Evolutionary conservation across 1,284 basidiomycete genomes (phyloP).

Genomic region (Lignosus rhinocerotis): DNA sequence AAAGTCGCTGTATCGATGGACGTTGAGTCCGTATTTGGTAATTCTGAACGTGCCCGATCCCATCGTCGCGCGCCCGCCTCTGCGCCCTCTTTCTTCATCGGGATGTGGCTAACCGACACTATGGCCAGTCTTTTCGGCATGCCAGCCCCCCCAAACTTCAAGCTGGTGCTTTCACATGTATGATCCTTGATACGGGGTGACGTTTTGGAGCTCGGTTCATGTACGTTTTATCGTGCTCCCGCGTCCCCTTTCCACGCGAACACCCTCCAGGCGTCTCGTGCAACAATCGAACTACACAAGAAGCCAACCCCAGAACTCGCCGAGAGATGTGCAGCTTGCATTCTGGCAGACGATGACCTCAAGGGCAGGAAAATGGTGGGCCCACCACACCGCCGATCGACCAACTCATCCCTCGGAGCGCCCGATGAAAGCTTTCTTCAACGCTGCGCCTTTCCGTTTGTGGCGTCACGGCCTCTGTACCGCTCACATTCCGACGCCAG

Average conservation of each 20-base stretch:
- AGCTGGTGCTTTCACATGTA: slow-evolving; percentile 7
- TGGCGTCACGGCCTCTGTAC: not conserved
- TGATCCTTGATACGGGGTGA: slow-evolving; percentile 8
- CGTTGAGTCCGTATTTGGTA: slow-evolving; percentile 23
- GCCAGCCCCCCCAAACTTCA: not conserved
- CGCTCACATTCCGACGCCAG: not conserved
- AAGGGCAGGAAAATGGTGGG: not conserved
- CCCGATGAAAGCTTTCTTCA: not conserved
- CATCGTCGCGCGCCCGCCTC: slow-evolving; percentile 13
- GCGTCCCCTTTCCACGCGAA: not conserved
- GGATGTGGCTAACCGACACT: slow-evolving; percentile 6
- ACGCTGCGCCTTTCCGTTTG: not conserved
- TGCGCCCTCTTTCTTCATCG: slow-evolving; percentile 19
- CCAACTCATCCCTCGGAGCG: not conserved
- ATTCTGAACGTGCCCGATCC: slow-evolving; percentile 11
- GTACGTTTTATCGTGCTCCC: slow-evolving; percentile 3
- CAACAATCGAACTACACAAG: not conserved
- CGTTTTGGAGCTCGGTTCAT: not conserved
- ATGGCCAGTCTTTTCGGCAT: slow-evolving; percentile 9
- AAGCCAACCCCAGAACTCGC: slow-evolving; percentile 4
- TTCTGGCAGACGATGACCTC: not conserved
- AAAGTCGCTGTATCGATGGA: slow-evolving; percentile 20
- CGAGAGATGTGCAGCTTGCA: not conserved
- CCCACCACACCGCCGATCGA: not conserved
- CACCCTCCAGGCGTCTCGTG: not conserved